These are phyloP conservation scores for Dryas alaskensis DNA, from an alignment of 306 rosid species.

Conservation along the genomic window DNA sequence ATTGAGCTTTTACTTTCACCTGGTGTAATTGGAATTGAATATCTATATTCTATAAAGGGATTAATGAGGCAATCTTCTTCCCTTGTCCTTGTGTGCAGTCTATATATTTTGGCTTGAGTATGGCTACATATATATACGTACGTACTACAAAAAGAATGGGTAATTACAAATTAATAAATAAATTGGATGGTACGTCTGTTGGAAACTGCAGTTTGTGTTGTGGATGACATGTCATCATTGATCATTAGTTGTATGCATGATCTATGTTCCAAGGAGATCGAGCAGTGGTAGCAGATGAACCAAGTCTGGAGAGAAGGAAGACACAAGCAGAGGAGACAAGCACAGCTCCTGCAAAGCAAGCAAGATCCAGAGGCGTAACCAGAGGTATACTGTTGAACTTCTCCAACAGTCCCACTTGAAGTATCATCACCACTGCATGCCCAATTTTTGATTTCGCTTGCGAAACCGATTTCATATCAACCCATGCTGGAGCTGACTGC, in stretches of 20 bases:
- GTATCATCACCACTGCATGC: constrained; percentile 52
- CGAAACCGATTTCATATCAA: constrained; percentile 39
- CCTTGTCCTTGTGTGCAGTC: too few species aligned
- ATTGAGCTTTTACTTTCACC: too few species aligned
- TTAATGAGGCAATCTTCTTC: too few species aligned
- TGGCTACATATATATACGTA: too few species aligned
- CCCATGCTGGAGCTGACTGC: constrained; percentile 49
- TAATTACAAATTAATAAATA: too few species aligned
- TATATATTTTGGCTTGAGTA: too few species aligned
- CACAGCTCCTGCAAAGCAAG: constrained; percentile 50
- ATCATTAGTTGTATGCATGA: neutral
- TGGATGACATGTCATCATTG: neutral
- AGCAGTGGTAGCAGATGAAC: constrained; percentile 3
- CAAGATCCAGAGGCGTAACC: constrained; percentile 43
- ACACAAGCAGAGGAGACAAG: constrained; percentile 45
- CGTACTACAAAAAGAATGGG: too few species aligned
- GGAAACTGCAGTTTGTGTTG: too few species aligned
- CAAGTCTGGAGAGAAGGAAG: constrained; percentile 44
- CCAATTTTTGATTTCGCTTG: constrained; percentile 52
- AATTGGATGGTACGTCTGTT: neutral
- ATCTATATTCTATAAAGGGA: too few species aligned
- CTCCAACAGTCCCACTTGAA: constrained; percentile 57
- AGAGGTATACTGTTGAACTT: constrained; percentile 44
- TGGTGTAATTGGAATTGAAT: too few species aligned
- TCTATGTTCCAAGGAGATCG: neutral